Percentiles rank a stretch among this genome's conserved stretches.
These are phyloP conservation scores for Asterophora parasitica DNA, from an alignment of 768 basidiomycete species.

Conservation along the genomic window DNA sequence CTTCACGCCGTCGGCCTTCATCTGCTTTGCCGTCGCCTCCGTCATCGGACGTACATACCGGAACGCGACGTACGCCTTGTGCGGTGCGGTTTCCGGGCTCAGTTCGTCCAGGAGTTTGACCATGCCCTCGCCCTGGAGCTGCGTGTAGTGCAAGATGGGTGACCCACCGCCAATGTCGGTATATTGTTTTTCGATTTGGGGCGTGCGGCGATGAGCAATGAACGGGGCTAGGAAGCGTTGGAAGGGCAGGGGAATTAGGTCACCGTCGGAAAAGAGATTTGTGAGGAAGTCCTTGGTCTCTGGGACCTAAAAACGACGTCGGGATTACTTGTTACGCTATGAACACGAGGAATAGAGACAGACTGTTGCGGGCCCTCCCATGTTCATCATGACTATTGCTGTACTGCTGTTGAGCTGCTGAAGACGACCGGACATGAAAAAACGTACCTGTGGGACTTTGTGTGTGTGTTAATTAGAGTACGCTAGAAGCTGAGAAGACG, in stretches of 20 bases:
- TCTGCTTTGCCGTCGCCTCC: conserved; percentile 71
- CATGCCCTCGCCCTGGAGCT: conserved; percentile 87
- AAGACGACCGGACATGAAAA: conserved; percentile 1
- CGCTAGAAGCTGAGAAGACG: conserved; percentile 9
- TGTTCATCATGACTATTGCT: conserved; percentile 97
- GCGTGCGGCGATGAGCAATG: conserved; percentile 87
- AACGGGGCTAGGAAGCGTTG: conserved; percentile 82
- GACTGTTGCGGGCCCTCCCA: conserved; percentile 96
- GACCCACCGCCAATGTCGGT: conserved; percentile 93
- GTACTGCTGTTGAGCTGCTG: conserved; percentile 12
- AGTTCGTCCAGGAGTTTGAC: conserved; percentile 87
- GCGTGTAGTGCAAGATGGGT: conserved; percentile 89
- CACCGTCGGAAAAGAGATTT: conserved; percentile 86
- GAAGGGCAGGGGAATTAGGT: conserved; percentile 94
- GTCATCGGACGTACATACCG: conserved; percentile 90
- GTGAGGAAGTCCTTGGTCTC: conserved; percentile 93
- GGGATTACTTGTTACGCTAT: conserved; percentile 1
- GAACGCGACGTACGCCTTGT: conserved; percentile 95
- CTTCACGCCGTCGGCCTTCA: conserved; percentile 88
- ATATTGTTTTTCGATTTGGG: conserved; percentile 93
- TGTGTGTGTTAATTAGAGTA: conserved; percentile 2
- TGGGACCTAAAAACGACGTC: conserved; percentile 53
- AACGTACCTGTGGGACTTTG: conserved; percentile 61
- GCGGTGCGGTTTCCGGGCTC: conserved; percentile 89
- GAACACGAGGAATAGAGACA: conserved; percentile 20